A percentile compares a stretch with the other conserved stretches of the same genome.
phyloP scores from a whole-genome alignment of 2,329 filamentous ascomycete genomes.

The Cryphonectria radicalis region DNA sequence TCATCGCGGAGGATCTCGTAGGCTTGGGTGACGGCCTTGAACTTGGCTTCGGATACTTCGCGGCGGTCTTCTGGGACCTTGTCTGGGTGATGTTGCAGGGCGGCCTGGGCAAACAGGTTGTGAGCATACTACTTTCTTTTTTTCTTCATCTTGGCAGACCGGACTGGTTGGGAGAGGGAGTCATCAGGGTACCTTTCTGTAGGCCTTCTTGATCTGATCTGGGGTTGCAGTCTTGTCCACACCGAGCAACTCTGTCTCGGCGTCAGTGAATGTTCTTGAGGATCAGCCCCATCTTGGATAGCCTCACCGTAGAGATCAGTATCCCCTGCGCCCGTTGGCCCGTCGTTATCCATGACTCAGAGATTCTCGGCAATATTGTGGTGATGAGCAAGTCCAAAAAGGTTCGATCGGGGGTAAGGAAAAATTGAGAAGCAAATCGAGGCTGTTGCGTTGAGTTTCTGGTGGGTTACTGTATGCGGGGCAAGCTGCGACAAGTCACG shows the following conservation, averaged over 20 bases:
- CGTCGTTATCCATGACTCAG: slow-evolving; percentile 34
- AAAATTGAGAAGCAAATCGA: slow-evolving; percentile 12
- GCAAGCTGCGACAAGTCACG: slow-evolving; percentile 1
- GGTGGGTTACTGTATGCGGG: slow-evolving; percentile 23
- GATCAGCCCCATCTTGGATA: not conserved
- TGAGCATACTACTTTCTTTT: slow-evolving; percentile 24
- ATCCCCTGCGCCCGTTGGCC: slow-evolving; percentile 46
- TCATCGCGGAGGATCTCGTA: slow-evolving; percentile 99
- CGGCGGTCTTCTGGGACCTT: slow-evolving; percentile 89
- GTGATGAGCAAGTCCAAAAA: not conserved
- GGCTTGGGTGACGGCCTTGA: slow-evolving; percentile 91
- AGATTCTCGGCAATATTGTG: not conserved
- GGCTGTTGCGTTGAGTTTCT: slow-evolving; percentile 12
- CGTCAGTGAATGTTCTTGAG: slow-evolving; percentile 17
- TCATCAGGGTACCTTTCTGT: slow-evolving; percentile 74
- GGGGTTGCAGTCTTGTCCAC: slow-evolving; percentile 73
- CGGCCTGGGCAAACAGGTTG: slow-evolving; percentile 60
- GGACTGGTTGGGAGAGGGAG: not conserved
- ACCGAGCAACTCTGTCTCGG: slow-evolving; percentile 71
- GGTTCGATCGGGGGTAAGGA: not conserved
- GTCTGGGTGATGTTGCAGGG: slow-evolving; percentile 88
- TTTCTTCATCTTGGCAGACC: slow-evolving; percentile 3
- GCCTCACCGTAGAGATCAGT: slow-evolving; percentile 60
- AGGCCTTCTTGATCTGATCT: slow-evolving; percentile 91
- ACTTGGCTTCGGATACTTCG: slow-evolving; percentile 83